Evolutionary conservation across 2,329 filamentous ascomycete species (phyloP).

Genomic region (Paraphoma chrysanthemicola): DNA sequence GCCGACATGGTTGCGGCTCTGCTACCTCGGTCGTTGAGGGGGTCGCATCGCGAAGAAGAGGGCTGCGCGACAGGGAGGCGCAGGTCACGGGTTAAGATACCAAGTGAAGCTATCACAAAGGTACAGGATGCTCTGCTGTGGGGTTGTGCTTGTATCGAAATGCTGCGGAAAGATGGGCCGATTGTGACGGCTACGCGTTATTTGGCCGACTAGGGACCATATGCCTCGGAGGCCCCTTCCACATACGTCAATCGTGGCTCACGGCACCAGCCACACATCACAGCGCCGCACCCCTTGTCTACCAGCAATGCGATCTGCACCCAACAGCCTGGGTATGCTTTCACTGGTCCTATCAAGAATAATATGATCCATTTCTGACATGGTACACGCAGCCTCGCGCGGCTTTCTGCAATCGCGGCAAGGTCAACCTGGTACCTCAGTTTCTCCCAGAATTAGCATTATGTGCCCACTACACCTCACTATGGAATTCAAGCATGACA

Average conservation of each 20-base stretch:
- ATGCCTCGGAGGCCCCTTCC: not conserved
- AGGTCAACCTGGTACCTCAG: too few relatives aligned
- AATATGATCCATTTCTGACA: too few relatives aligned
- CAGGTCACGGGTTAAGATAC: not conserved
- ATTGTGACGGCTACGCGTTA: not conserved
- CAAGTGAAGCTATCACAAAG: not conserved
- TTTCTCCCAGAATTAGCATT: too few relatives aligned
- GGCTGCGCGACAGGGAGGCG: constrained; percentile 19
- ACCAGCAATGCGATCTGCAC: too few relatives aligned
- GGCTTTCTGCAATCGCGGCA: too few relatives aligned
- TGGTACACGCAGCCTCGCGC: too few relatives aligned
- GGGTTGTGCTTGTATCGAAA: not conserved
- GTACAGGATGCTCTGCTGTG: not conserved
- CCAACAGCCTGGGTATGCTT: too few relatives aligned
- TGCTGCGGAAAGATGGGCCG: too few relatives aligned
- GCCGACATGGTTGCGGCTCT: constrained; percentile 36
- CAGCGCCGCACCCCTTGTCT: too few relatives aligned
- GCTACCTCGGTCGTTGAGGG: constrained; percentile 32
- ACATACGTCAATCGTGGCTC: not conserved
- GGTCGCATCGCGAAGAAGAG: constrained; percentile 33
- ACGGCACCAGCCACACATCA: not conserved
- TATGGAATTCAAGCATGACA: too few relatives aligned
- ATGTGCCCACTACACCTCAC: too few relatives aligned
- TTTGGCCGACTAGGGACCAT: not conserved
- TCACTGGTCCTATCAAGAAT: too few relatives aligned